Evolutionary conservation across 1,139 yeast genomes (phyloP).

Genomic region (Debaryomyces singareniensis): DNA sequence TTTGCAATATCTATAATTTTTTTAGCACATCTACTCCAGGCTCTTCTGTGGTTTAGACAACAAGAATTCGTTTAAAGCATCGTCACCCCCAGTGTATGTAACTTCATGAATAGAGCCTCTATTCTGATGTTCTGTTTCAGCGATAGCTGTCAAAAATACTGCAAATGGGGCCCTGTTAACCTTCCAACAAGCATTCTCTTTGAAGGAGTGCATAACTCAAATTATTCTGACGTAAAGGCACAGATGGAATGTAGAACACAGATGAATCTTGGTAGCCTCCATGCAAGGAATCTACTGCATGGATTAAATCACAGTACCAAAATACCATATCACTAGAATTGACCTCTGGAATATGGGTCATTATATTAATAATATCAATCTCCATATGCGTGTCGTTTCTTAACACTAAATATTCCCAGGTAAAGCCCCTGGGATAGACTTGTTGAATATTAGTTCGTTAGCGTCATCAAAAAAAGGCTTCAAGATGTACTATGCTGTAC

Average conservation of each 20-base stretch:
- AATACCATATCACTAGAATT: constrained; percentile 38
- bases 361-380: constrained; percentile 16
- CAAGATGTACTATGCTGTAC: constrained; percentile 35
- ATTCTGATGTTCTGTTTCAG: constrained; percentile 15
- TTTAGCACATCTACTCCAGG: no score
- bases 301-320: constrained; percentile 46
- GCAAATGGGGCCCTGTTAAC: constrained; percentile 44
- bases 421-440: constrained; percentile 20
- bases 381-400: constrained; percentile 18
- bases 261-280: constrained; percentile 16
- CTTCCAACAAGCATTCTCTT: constrained; percentile 56
- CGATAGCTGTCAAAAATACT: constrained; percentile 19
- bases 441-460: constrained; percentile 12
- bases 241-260: constrained; percentile 17
- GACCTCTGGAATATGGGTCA: constrained; percentile 28
- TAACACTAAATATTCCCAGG: constrained; percentile 16
- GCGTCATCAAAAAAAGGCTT: constrained; percentile 36
- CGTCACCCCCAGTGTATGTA: constrained; percentile 9
- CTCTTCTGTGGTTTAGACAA: constrained; percentile 8
- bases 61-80: constrained; percentile 11
- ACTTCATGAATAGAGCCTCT: constrained; percentile 12
- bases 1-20: no score
- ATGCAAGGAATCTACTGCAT: constrained; percentile 41
- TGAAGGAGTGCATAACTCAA: constrained; percentile 51
- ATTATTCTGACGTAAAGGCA: constrained; percentile 20